Base-by-base conservation (phyloP, 2,329 filamentous ascomycete genomes). In the Amesomyces nigricolor region DNA sequence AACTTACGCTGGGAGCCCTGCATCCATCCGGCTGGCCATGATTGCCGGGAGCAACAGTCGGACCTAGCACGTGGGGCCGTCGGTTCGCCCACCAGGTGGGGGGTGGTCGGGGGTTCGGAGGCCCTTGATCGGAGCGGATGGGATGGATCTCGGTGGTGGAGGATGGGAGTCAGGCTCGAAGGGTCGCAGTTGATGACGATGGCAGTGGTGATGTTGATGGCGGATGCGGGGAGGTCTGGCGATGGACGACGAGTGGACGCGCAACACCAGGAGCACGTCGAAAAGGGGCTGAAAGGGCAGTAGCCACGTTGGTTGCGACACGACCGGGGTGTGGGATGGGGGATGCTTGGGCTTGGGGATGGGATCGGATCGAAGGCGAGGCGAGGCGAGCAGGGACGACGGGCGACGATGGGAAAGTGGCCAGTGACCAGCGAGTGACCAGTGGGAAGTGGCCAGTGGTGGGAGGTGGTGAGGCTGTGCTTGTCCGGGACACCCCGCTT, bases 1-100 rank as follows among this genome's bases (percentile, higher is more conserved):
- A 26, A 82, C 83, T 74, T 74, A 86, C 83, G 78, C 73, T 66
- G 83, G 80, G 66, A 83, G 75, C 73, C 81, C 82, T 61, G 81
- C 77, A 69, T 85, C 81, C 72, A 79, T 78, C 64, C 76, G 74
- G 58, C 67, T 74, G 66, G 72, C 72, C 75, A 78, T 78, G 60
- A 57, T 71, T 59, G 64, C 66, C 60, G 64, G 62, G 62, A 64
- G 58, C 39, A 48, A 29, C 54, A 42, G 54, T 56, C 56, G 55
- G 50, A 56, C 43, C 51, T 58, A 46, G 51, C 54, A 56, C 46
- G 54, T 51, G 53, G 48, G 30, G 53, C 47, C 45, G 52, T 48
- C 19, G 40, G 47, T 49, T 51, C 53, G 55, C 57, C 58, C 47
- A 61, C 57, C 61, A 51, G 46, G 38, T 29, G 42, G 54, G 59